A percentile compares a stretch with the other conserved stretches of the same genome.
Conservation (phyloP, 2,329 filamentous ascomycete species). For the Alternaria ethzedia region DNA sequence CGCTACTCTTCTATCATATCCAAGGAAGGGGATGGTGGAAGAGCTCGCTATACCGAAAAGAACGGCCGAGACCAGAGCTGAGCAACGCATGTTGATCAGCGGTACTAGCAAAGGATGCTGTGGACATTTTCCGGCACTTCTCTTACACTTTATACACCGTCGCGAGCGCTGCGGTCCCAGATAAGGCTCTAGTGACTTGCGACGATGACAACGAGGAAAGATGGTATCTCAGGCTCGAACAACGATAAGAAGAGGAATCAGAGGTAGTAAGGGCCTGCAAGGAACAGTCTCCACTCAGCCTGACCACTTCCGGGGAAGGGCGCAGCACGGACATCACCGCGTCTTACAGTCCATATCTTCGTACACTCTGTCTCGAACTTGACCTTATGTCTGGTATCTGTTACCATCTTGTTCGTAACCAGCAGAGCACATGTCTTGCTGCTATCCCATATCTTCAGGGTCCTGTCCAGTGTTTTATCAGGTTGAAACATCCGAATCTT, state of each 20-base stretch:
- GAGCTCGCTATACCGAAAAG: not conserved
- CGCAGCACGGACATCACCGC: not conserved
- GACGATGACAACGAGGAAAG: not conserved
- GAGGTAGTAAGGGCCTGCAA: not conserved
- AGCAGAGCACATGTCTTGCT: not conserved
- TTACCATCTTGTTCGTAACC: not conserved
- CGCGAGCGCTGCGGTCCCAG: not conserved
- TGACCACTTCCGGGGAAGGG: not conserved
- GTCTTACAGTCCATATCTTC: not conserved
- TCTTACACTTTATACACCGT: not conserved
- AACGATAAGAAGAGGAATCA: not conserved
- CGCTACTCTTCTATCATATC: constrained; percentile 29
- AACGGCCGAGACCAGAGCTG: not conserved
- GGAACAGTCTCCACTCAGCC: not conserved
- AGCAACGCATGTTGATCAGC: not conserved
- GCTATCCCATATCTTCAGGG: not conserved
- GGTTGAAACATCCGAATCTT: not conserved
- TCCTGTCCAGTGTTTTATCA: not conserved
- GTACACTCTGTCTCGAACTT: not conserved
- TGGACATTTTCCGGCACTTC: not conserved
- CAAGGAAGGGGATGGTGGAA: constrained; percentile 26
- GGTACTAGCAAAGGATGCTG: not conserved
- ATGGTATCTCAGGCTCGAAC: not conserved
- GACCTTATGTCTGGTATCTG: not conserved
- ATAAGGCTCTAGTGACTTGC: not conserved